These are phyloP conservation scores for Aspergillus uvarum DNA, from an alignment of 2,329 filamentous ascomycete species.

Conservation along the genomic window DNA sequence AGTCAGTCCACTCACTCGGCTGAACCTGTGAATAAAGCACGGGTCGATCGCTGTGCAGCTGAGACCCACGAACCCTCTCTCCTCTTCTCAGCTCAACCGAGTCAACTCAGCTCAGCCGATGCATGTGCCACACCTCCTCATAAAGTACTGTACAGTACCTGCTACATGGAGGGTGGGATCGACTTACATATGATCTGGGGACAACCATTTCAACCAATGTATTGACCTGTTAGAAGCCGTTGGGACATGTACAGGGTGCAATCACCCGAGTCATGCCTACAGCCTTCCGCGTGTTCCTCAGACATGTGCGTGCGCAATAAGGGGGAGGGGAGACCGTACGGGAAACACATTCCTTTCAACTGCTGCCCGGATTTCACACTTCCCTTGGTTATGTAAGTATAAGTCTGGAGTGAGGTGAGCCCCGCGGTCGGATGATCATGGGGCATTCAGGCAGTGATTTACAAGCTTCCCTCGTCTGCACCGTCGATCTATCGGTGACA, in stretches of 20 bases:
- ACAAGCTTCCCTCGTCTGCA: constrained; percentile 11
- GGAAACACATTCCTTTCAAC: constrained; percentile 14
- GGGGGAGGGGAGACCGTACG: background rate
- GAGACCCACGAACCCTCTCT: background rate
- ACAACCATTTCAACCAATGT: background rate
- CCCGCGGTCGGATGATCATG: constrained; percentile 9
- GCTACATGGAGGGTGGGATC: too few species aligned
- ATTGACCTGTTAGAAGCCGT: background rate
- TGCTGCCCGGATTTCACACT: constrained; percentile 13
- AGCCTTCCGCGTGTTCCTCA: constrained; percentile 11
- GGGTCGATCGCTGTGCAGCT: background rate
- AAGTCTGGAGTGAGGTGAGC: background rate
- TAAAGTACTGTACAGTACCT: too few species aligned
- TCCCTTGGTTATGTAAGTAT: constrained; percentile 12
- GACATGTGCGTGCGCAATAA: constrained; percentile 8
- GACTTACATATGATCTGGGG: background rate
- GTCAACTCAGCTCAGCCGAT: background rate
- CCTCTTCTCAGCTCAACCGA: background rate
- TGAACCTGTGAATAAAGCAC: background rate
- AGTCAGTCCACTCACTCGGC: background rate
- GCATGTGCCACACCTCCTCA: background rate
- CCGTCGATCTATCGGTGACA: constrained; percentile 11
- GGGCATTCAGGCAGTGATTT: constrained; percentile 11
- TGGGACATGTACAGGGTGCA: background rate
- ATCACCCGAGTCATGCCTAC: constrained; percentile 1